Evolutionary conservation across 2,329 filamentous ascomycete genomes (phyloP).

Genomic region (Fonsecaea pedrosoi): DNA sequence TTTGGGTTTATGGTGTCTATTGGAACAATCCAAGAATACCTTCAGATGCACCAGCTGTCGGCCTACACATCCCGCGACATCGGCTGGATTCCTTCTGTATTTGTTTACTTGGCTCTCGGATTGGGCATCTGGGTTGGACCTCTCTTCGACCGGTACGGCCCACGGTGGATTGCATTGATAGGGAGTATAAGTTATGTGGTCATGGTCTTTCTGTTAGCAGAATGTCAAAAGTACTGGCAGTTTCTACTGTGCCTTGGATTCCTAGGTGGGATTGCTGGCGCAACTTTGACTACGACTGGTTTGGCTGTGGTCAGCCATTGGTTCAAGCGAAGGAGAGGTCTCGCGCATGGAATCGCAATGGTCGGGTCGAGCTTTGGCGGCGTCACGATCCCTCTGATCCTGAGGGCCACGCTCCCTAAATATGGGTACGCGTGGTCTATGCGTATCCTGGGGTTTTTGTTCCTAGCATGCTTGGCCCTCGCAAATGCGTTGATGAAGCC

Average conservation of each 20-base stretch:
- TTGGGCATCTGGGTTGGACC: conserved; percentile 58
- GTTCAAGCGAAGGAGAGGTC: conserved; percentile 48
- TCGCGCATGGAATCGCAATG: conserved; percentile 52
- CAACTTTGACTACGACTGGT: conserved; percentile 47
- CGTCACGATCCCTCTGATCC: conserved; percentile 47
- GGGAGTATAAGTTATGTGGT: conserved; percentile 49
- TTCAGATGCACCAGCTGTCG: conserved; percentile 54
- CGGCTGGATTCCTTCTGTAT: conserved; percentile 59
- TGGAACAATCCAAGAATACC: conserved; percentile 58
- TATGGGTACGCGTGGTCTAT: conserved; percentile 49
- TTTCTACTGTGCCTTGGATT: conserved; percentile 52
- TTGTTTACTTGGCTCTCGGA: conserved; percentile 54
- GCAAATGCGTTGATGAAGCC: conserved; percentile 47
- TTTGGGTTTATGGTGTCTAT: conserved; percentile 58
- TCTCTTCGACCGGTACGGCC: conserved; percentile 57
- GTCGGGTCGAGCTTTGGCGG: conserved; percentile 49
- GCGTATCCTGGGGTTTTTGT: conserved; percentile 47
- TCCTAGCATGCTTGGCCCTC: conserved; percentile 44
- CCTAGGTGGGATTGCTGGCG: conserved; percentile 47
- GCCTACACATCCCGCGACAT: conserved; percentile 53
- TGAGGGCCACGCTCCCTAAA: conserved; percentile 43
- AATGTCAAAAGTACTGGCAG: conserved; percentile 58
- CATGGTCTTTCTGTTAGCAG: conserved; percentile 55
- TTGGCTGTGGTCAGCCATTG: conserved; percentile 51
- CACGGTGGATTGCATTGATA: conserved; percentile 49